Conservation (phyloP, 495 filamentous ascomycete genomes). For the Neurospora intermedia region DNA sequence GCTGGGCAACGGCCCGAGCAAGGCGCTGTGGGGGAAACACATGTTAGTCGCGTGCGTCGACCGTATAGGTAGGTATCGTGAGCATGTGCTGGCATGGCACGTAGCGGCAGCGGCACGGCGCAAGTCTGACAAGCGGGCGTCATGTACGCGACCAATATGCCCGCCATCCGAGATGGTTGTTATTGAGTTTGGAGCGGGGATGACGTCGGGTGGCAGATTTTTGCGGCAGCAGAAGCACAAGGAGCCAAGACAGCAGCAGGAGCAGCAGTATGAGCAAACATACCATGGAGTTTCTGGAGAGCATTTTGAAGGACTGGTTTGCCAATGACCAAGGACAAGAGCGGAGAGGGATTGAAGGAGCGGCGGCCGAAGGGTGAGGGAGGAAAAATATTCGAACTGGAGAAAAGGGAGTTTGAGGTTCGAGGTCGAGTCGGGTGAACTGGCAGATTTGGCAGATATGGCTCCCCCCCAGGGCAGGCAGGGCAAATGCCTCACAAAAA, state of each 20-base stretch:
- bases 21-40: slow-evolving; percentile 33
- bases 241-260: too few species aligned
- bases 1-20: slow-evolving; percentile 43
- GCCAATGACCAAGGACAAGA: slow-evolving; percentile 8
- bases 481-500: slow-evolving; percentile 22
- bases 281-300: slow-evolving; percentile 50
- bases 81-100: neutral
- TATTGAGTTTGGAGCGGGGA: neutral
- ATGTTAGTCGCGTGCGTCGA: neutral
- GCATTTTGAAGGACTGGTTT: slow-evolving; percentile 37
- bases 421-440: neutral
- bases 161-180: neutral
- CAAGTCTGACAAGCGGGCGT: neutral
- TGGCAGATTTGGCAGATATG: neutral
- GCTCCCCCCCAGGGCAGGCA: neutral
- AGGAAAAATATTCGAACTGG: slow-evolving; percentile 5
- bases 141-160: neutral
- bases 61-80: neutral
- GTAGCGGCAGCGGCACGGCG: neutral
- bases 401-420: slow-evolving; percentile 4
- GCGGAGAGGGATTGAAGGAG: slow-evolving; percentile 1
- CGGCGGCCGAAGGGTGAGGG: neutral
- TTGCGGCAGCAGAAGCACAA: slow-evolving; percentile 1
- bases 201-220: slow-evolving; percentile 11
- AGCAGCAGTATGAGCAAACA: slow-evolving; percentile 4